phyloP scores from a whole-genome alignment of 1,284 basidiomycete species.

The Inonotus hispidus region DNA sequence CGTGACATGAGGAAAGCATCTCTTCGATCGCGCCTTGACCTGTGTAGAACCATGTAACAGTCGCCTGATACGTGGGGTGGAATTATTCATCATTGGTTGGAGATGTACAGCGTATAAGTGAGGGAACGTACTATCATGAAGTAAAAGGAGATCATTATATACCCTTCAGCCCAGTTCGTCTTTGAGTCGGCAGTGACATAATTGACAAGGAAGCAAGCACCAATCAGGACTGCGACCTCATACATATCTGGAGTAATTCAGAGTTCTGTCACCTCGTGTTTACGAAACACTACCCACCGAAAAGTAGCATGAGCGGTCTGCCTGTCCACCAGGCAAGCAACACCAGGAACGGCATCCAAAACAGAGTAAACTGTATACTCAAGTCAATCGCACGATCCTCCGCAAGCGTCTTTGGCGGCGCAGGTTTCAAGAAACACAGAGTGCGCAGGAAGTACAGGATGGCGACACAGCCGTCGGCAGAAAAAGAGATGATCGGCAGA shows the following conservation, averaged over 20 bases:
- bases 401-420: conserved; percentile 44
- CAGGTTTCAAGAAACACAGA: conserved; percentile 32
- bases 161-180: conserved; percentile 65
- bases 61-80: conserved; percentile 29
- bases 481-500: conserved; percentile 63
- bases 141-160: conserved; percentile 58
- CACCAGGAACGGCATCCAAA: conserved; percentile 60
- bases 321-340: conserved; percentile 54
- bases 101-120: not conserved
- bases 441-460: conserved; percentile 29
- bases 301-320: conserved; percentile 49
- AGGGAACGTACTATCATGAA: conserved; percentile 40
- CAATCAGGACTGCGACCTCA: conserved; percentile 55
- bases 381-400: conserved; percentile 58
- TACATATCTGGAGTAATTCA: conserved; percentile 36
- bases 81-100: not conserved
- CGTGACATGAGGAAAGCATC: conserved; percentile 24
- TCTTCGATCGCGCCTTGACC: conserved; percentile 39
- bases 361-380: conserved; percentile 61
- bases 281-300: conserved; percentile 35
- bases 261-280: not conserved
- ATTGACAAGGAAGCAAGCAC: conserved; percentile 64
- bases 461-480: conserved; percentile 48
- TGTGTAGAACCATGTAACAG: conserved; percentile 53
- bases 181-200: conserved; percentile 65